Conservation (phyloP, 495 filamentous ascomycete species). For the Xylaria venustula region DNA sequence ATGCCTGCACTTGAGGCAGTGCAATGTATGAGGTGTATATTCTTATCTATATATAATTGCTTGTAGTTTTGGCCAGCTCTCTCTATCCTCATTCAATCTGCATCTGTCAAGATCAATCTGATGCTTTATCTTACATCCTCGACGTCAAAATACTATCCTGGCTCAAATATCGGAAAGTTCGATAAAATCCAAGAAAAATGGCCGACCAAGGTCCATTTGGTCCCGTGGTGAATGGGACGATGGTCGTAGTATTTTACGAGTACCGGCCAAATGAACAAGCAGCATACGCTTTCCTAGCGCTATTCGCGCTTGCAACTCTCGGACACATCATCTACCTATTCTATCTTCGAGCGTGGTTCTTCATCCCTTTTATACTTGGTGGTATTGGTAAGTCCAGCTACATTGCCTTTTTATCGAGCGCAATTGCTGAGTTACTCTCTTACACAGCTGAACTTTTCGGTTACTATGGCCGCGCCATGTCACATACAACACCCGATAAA, state of each 20-base stretch:
- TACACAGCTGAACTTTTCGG: slow-evolving; percentile 44
- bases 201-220: slow-evolving; percentile 15
- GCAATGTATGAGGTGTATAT: no score
- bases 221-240: slow-evolving; percentile 15
- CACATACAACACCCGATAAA: slow-evolving; percentile 17
- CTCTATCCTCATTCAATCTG: no score
- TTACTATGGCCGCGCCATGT: slow-evolving; percentile 48
- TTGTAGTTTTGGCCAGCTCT: no score
- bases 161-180: no score
- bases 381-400: slow-evolving; percentile 27
- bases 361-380: slow-evolving; percentile 31
- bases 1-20: neutral
- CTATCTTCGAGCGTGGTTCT: slow-evolving; percentile 32
- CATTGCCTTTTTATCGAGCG: neutral
- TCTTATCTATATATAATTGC: no score
- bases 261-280: slow-evolving; percentile 49
- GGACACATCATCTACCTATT: slow-evolving; percentile 44
- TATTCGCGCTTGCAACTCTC: slow-evolving; percentile 44
- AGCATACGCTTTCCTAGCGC: slow-evolving; percentile 46
- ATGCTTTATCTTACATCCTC: no score
- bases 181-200: no score
- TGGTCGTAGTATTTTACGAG: slow-evolving; percentile 36
- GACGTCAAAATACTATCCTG: no score
- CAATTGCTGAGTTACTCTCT: neutral
- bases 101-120: no score